A percentile compares a stretch with the other conserved stretches of the same genome.
These are phyloP conservation scores for Fusarium graminum DNA, from an alignment of 2,329 filamentous ascomycete species.

Conservation along the genomic window DNA sequence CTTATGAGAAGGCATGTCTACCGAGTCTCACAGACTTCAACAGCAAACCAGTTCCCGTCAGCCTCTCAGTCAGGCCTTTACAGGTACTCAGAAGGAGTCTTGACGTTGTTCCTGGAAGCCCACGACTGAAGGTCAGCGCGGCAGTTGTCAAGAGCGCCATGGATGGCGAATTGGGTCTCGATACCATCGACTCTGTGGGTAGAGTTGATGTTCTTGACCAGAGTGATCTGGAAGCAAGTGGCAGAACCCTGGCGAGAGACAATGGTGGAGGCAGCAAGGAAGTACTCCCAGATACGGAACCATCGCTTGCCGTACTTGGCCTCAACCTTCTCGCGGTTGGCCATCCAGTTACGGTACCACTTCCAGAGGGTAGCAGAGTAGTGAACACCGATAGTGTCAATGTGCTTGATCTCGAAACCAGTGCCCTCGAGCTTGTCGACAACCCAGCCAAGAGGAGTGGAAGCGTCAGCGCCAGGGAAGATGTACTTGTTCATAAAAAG, in stretches of 20 bases:
- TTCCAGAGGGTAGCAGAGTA: constrained; percentile 97
- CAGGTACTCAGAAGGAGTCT: constrained; percentile 51
- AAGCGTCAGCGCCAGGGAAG: constrained; percentile 97
- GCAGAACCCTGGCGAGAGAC: constrained; percentile 86
- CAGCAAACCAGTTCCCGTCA: constrained; percentile 4
- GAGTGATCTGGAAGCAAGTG: constrained; percentile 88
- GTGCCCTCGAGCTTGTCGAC: constrained; percentile 84
- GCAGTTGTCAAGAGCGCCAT: constrained; percentile 66
- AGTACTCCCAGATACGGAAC: constrained; percentile 97
- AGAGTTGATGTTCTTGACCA: constrained; percentile 94
- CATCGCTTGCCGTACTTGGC: constrained; percentile 96
- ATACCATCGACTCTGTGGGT: constrained; percentile 87
- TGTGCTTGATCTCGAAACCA: constrained; percentile 80
- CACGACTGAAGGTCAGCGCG: constrained; percentile 53
- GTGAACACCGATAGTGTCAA: constrained; percentile 96
- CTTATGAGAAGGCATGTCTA: constrained; percentile 13
- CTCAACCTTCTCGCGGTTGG: constrained; percentile 90
- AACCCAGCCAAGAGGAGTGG: constrained; percentile 90
- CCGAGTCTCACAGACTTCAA: constrained; percentile 7
- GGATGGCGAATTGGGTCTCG: constrained; percentile 75
- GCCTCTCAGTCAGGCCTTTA: constrained; percentile 15
- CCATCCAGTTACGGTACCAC: constrained; percentile 99
- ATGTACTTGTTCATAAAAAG: constrained; percentile 99
- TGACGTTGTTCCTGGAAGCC: constrained; percentile 56
- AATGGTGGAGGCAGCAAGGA: constrained; percentile 89